Percentiles rank a stretch among this genome's conserved stretches.
Evolutionary conservation across 257 asterid genomes (phyloP).

Genomic region (Fraxinus anomala): DNA sequence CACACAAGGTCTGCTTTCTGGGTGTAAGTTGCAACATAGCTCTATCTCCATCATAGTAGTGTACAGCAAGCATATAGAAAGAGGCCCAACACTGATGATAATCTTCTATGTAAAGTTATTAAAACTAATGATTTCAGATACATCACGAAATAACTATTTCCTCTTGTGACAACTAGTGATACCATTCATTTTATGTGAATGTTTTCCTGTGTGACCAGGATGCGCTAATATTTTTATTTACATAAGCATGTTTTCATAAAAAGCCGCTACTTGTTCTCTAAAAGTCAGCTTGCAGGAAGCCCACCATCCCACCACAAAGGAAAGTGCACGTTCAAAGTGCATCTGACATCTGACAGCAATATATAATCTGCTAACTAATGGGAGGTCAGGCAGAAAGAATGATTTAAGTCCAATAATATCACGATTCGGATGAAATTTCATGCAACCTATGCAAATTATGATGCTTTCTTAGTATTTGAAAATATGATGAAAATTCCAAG

Average conservation of each 20-base stretch:
- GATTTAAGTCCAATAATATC: background rate
- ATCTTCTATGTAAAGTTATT: background rate
- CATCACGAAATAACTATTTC: background rate
- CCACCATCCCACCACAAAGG: background rate
- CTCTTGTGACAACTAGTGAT: background rate
- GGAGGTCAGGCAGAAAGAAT: background rate
- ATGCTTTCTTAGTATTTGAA: slow-evolving; percentile 4
- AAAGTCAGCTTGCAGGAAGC: background rate
- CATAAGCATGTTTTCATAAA: background rate
- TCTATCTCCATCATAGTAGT: background rate
- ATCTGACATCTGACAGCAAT: background rate
- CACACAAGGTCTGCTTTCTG: background rate
- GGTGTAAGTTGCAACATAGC: background rate
- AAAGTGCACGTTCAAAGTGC: background rate
- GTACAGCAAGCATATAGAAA: background rate
- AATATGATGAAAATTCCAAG: background rate
- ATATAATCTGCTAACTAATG: background rate
- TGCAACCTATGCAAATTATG: slow-evolving; percentile 7
- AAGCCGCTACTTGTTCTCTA: background rate
- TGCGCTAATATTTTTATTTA: background rate
- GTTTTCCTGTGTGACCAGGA: background rate
- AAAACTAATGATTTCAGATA: background rate
- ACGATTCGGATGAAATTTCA: background rate
- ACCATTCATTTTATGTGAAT: background rate
- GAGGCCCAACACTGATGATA: background rate